A percentile compares a stretch with the other conserved stretches of the same genome.
phyloP scores from a whole-genome alignment of 768 basidiomycete species.

The Aureoboletus auriporus region DNA sequence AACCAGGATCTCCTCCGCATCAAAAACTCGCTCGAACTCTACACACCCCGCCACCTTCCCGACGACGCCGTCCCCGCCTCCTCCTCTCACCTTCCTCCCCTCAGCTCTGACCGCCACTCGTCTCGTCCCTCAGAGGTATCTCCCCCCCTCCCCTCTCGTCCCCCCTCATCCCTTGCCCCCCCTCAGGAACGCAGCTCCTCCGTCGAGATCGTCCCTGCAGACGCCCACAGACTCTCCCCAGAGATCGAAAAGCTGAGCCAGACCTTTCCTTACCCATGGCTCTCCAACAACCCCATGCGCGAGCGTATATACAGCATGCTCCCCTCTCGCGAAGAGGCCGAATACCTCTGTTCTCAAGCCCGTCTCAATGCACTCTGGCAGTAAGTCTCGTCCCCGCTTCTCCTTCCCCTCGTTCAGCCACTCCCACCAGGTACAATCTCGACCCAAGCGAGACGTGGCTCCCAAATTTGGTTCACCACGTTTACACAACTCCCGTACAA shows the following conservation, averaged over 20 bases:
- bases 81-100: slow-evolving; percentile 7
- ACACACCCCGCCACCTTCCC: slow-evolving; percentile 32
- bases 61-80: slow-evolving; percentile 10
- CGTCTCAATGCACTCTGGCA: slow-evolving; percentile 70
- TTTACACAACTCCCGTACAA: slow-evolving; percentile 57
- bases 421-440: slow-evolving; percentile 52
- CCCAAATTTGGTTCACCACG: slow-evolving; percentile 64
- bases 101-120: slow-evolving; percentile 7
- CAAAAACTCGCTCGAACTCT: slow-evolving; percentile 66
- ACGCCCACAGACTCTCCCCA: slow-evolving; percentile 22
- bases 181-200: slow-evolving; percentile 25
- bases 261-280: slow-evolving; percentile 69
- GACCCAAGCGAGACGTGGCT: slow-evolving; percentile 69
- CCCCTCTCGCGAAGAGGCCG: slow-evolving; percentile 55
- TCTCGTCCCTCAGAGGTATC: slow-evolving; percentile 25
- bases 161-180: background rate
- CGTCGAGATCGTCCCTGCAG: slow-evolving; percentile 17
- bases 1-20: slow-evolving; percentile 55
- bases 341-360: slow-evolving; percentile 58
- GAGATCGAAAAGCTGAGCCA: slow-evolving; percentile 50
- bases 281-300: slow-evolving; percentile 58
- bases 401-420: background rate
- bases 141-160: background rate
- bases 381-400: slow-evolving; percentile 37
- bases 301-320: slow-evolving; percentile 61